Evolutionary conservation across 345 rosid species (phyloP), one percentile per base, ranked within the genome.

Genomic region (Aurinia saxatilis): DNA sequence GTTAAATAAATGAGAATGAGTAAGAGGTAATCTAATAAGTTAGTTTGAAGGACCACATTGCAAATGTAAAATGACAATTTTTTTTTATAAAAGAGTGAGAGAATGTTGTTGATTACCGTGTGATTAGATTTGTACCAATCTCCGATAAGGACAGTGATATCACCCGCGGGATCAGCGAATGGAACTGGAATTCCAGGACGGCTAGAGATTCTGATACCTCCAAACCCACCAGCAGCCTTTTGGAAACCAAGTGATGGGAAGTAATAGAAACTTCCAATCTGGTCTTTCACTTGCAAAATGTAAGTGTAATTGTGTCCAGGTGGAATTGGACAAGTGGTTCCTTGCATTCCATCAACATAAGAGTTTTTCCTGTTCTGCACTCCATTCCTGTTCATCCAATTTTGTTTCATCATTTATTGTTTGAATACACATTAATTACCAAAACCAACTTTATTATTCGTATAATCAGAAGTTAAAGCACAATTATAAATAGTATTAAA

Each of bases 321-420:
- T 55, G 97, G 97, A 34, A 90, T 90, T 1, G 97, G 97, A 50
- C 97, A 90, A 0, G 97, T 87, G 2, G 97, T 90, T 50, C 97
- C 97, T 27, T n/a, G 67, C 10, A 90, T 85, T 23, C 97, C 97
- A 45, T 90, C 97, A 31, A 72, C 82, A 23, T 10, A 90, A 9
- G 95, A 90, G 31, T 90, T 90, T 71, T 92, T 87, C 66, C 97
- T 84, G 66, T 90, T 78, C 30, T 90, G 97, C 41, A 90, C 33
- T 11, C 95, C 97, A 63, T 74, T 84, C 97, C 97, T 21, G 25
- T 21, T 2, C 25, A 21, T 1, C 25, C 25, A 21, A 1, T 21
- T n/a, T n/a, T n/a, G n/a, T n/a, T n/a, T n/a, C n/a, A n/a, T n/a
- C n/a, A n/a, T n/a, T n/a, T n/a, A n/a, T n/a, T n/a, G n/a, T n/a